Conservation (phyloP, 148 eudicot species). For the Nepenthes gracilis region DNA sequence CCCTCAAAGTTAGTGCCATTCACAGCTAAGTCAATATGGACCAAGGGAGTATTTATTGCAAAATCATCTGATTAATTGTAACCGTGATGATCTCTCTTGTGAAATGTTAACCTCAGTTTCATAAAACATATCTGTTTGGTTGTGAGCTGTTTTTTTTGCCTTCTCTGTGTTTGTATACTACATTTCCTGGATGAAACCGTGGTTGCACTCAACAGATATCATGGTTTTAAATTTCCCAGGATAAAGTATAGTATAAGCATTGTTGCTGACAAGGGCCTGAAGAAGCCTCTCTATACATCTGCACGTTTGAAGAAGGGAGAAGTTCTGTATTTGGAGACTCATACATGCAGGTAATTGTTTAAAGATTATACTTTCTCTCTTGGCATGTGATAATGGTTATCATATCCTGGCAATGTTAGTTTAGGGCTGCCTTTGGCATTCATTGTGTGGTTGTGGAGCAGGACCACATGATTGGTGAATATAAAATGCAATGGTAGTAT, state of each 20-base stretch:
- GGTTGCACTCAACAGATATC: background rate
- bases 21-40: too few species aligned
- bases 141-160: background rate
- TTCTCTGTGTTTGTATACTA: background rate
- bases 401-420: background rate
- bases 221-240: constrained; percentile 31
- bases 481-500: too few species aligned
- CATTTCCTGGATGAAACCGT: background rate
- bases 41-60: too few species aligned
- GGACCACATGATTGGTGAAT: too few species aligned
- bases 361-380: constrained; percentile 1
- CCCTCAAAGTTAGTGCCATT: too few species aligned
- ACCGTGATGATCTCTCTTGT: too few species aligned
- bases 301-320: constrained; percentile 97
- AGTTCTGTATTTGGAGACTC: constrained; percentile 91
- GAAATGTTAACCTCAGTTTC: too few species aligned
- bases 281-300: constrained; percentile 77
- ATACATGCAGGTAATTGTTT: constrained; percentile 58
- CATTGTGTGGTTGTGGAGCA: too few species aligned
- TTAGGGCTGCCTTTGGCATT: background rate
- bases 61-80: too few species aligned
- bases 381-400: background rate
- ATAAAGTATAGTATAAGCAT: constrained; percentile 81
- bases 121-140: too few species aligned
- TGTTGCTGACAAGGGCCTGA: constrained; percentile 96